A percentile compares a stretch with the other conserved stretches of the same genome.
Conservation (phyloP, 176 grass and related monocot genomes). For the Ensete glaucum region DNA sequence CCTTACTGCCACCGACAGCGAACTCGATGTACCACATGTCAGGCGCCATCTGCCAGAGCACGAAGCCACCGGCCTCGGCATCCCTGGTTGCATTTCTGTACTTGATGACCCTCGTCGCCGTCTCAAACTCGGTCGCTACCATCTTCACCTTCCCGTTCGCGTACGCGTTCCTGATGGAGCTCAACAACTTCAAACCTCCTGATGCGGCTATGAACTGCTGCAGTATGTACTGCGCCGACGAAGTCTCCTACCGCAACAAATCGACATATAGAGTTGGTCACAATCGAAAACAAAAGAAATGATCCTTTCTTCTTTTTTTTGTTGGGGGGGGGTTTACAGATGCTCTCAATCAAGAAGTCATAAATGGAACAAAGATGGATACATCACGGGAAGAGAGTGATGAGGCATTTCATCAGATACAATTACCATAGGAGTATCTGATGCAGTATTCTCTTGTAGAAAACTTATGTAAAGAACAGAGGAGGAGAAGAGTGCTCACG, state of each 20-base stretch:
- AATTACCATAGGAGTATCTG: no score
- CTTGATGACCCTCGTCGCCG: neutral
- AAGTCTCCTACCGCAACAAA: neutral
- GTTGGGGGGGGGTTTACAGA: neutral
- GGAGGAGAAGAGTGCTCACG: neutral
- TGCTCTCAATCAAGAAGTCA: neutral
- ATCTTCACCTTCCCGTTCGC: constrained; percentile 8
- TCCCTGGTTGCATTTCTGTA: constrained; percentile 1
- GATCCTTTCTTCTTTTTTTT: neutral
- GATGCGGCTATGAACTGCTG: constrained; percentile 17
- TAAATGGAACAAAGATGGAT: neutral
- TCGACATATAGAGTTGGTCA: no score
- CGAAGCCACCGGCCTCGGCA: constrained; percentile 8
- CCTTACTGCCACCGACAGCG: constrained; percentile 5
- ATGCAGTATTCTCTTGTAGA: neutral
- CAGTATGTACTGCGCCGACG: constrained; percentile 10
- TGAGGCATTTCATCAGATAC: neutral
- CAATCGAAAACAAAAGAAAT: neutral
- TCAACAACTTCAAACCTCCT: constrained; percentile 1
- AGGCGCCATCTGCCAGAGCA: constrained; percentile 16
- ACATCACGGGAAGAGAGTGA: neutral
- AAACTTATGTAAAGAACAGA: neutral
- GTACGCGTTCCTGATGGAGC: constrained; percentile 5
- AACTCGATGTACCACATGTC: constrained; percentile 15
- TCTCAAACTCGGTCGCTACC: constrained; percentile 5